Base-by-base conservation (phyloP, 2,329 filamentous ascomycete genomes). In the Fusarium xylarioides region DNA sequence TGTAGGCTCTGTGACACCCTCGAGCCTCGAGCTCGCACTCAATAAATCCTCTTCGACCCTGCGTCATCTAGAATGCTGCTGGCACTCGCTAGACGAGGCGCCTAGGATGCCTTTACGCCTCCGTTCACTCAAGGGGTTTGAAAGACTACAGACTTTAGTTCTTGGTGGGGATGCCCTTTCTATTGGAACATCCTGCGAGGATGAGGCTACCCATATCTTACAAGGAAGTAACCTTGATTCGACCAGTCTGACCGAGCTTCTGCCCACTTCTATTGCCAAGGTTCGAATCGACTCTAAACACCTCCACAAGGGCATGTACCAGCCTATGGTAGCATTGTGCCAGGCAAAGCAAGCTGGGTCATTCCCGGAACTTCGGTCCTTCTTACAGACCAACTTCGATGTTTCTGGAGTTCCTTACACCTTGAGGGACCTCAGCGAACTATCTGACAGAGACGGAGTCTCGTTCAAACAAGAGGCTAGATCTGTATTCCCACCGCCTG, bases 1-100 rank as follows among this genome's bases (percentile, higher is more conserved):
- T 2, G 5, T 2, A 23, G 5, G 11, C 4, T 7, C 3, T 2
- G 4, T 1, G 2, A 32, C 0, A 3, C 49, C 32, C 9, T 2
- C 0, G 4, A 16, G 6, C 23, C 10, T 59, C 11, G 2, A 12
- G 4, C 2, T 7, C 3, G n/a, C 5, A 40, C 26, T 59, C 21
- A 0, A 7, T 1, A n/a, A 19, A 2, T 19, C 6, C 9, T 11
- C 6, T 12, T 11, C n/a, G 2, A 14, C 57, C 9, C 11, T 60
- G 16, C 35, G 35, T 8, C 4, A 40, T 4, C 26, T 60, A 11
- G 57, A 40, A 21, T 37, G 30, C 28, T 60, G 3, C 18, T 53
- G 46, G 14, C 0, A 56, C 18, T 21, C 15, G 1, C 10, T 2
- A 14, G 1, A 12, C 9, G 7, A 0, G 3, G 11, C 1, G 5